A percentile compares a stretch with the other conserved stretches of the same genome.
Evolutionary conservation across 2,329 filamentous ascomycete genomes (phyloP).

Genomic region (Dactylellina haptotyla): DNA sequence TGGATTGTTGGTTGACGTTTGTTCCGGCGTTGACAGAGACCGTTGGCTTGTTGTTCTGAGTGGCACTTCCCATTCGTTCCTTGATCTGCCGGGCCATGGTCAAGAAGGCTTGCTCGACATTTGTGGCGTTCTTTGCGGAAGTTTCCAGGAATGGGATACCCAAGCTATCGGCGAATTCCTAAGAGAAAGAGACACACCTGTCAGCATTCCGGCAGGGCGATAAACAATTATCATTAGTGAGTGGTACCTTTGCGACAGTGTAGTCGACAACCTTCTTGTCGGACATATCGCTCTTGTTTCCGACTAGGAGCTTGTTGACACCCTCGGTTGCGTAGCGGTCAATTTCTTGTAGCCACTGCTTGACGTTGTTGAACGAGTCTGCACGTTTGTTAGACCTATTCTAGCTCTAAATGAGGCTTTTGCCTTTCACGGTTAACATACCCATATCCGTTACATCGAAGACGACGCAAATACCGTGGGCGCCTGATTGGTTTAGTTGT

Average conservation of each 20-base stretch:
- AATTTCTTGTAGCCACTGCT: constrained; percentile 99
- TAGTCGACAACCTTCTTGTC: constrained; percentile 99
- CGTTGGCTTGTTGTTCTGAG: constrained; percentile 96
- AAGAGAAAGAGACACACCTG: not conserved
- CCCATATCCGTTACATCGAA: constrained; percentile 99
- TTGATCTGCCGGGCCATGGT: constrained; percentile 99
- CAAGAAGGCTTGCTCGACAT: constrained; percentile 99
- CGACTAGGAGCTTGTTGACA: constrained; percentile 98
- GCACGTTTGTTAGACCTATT: not conserved
- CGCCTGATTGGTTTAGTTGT: constrained; percentile 66
- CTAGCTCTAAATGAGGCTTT: not conserved
- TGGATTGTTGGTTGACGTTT: constrained; percentile 87
- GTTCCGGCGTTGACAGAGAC: constrained; percentile 89
- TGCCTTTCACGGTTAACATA: constrained; percentile 37
- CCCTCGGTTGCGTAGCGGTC: constrained; percentile 99
- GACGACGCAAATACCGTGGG: constrained; percentile 98
- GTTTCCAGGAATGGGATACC: constrained; percentile 99
- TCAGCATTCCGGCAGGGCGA: not conserved
- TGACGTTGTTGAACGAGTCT: constrained; percentile 99
- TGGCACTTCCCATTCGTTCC: constrained; percentile 87
- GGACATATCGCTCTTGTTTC: constrained; percentile 99
- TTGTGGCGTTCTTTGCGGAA: constrained; percentile 98
- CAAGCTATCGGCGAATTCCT: constrained; percentile 99
- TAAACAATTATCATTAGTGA: not conserved
- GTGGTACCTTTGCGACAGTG: constrained; percentile 92